phyloP scores from a whole-genome alignment of 805 yeast species.

The Candida nonsorbophila region DNA sequence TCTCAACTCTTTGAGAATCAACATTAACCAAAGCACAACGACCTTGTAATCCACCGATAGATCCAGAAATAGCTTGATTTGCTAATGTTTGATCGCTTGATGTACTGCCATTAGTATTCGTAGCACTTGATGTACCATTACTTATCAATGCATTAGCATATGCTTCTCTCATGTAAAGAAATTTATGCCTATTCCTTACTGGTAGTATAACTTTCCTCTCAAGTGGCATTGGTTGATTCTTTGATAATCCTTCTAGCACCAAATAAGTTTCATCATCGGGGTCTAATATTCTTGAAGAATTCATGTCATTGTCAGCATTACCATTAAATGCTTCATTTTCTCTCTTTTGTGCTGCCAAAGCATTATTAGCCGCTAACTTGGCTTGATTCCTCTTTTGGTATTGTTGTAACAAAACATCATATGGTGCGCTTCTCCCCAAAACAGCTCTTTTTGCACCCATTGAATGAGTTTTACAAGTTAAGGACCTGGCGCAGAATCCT shows the following conservation, averaged over 20 bases:
- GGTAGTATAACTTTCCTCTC: constrained; percentile 73
- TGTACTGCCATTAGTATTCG: constrained; percentile 5
- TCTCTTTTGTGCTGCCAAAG: constrained; percentile 71
- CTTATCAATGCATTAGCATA: constrained; percentile 81
- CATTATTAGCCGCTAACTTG: constrained; percentile 76
- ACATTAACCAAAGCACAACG: constrained; percentile 72
- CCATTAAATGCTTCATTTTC: constrained; percentile 49
- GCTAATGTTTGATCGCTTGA: constrained; percentile 35
- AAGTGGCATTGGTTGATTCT: constrained; percentile 77
- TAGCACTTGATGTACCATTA: constrained; percentile 44
- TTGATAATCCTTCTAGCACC: constrained; percentile 82
- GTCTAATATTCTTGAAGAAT: constrained; percentile 46
- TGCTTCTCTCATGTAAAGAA: constrained; percentile 88
- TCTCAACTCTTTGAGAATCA: constrained; percentile 27
- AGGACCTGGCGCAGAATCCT: constrained; percentile 91
- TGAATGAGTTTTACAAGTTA: constrained; percentile 96
- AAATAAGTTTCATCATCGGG: constrained; percentile 92
- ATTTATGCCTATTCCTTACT: constrained; percentile 61
- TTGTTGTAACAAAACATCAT: constrained; percentile 79
- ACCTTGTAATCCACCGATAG: constrained; percentile 74
- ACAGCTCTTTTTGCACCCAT: constrained; percentile 98
- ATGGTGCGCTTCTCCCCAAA: constrained; percentile 87
- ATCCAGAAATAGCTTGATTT: constrained; percentile 42
- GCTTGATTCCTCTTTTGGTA: constrained; percentile 93
- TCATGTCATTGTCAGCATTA: constrained; percentile 15